phyloP scores from a whole-genome alignment of 345 rosid genomes.

The Eucalyptus rudis region DNA sequence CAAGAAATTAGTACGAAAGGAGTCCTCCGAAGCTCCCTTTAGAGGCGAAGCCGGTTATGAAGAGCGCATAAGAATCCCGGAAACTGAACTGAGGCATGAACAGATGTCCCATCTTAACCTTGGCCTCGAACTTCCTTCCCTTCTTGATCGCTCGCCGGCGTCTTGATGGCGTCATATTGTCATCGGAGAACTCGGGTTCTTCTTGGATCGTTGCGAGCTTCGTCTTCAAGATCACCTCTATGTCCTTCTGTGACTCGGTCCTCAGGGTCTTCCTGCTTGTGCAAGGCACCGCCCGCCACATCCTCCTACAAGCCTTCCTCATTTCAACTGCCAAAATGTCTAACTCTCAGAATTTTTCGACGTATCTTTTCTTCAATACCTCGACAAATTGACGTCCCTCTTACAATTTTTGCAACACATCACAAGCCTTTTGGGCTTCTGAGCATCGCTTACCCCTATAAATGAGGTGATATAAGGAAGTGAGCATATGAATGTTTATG shows the following conservation, averaged over 20 bases:
- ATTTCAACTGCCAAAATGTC: not conserved
- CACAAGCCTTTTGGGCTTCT: not conserved
- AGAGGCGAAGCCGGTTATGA: slow-evolving; percentile 3
- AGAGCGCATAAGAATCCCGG: slow-evolving; percentile 4
- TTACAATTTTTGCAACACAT: not conserved
- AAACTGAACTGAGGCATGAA: slow-evolving; percentile 8
- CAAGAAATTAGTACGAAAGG: not conserved
- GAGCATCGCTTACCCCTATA: not conserved
- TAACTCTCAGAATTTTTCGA: not conserved
- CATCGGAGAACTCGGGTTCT: not conserved
- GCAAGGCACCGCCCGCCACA: slow-evolving; percentile 23
- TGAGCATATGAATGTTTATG: not conserved
- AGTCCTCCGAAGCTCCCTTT: slow-evolving; percentile 13
- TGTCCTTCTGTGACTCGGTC: slow-evolving; percentile 12
- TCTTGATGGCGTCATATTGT: not conserved
- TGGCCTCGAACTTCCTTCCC: not conserved
- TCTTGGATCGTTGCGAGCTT: slow-evolving; percentile 22
- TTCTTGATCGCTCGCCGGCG: not conserved
- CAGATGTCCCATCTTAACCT: not conserved
- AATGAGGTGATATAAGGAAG: not conserved
- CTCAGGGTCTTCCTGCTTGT: slow-evolving; percentile 4
- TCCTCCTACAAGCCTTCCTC: slow-evolving; percentile 8
- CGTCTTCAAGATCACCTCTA: slow-evolving; percentile 15
- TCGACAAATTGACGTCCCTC: not conserved
- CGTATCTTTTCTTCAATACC: not conserved